Base-by-base conservation (phyloP, 2,329 filamentous ascomycete species). In the Fusarium torreyae region DNA sequence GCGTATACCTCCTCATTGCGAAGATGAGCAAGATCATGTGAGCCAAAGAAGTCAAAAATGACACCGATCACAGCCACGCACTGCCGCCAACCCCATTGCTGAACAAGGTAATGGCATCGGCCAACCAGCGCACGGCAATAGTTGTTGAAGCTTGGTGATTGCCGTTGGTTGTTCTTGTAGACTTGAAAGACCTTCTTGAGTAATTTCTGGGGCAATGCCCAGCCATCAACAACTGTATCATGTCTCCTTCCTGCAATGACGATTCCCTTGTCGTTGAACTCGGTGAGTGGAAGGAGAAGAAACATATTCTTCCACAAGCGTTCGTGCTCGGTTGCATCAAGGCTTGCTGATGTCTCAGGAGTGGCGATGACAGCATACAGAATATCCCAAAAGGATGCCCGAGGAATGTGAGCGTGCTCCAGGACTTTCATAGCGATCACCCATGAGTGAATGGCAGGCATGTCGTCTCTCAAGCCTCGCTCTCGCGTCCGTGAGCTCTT, bases 1-100 rank as follows among this genome's bases (percentile, higher is more conserved):
- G 82, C 82, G 69, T 87, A 87, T 2, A 85, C 86, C 72, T 90
- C 87, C 74, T 92, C 90, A 61, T 91, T 91, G 38, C 88, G 85
- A 42, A 92, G 75, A 75, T 92, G 87, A 4, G 85, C 84, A 13
- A 92, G 82, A 45, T 87, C 84, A 66, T 89, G 87, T 3, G 85
- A 85, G 11, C 88, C 89, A 69, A 91, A 92, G 73, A 91, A 91
- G 76, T 92, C 89, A 66, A 91, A 92, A 4, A 92, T 85, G 3
- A 85, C 81, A 2, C 89, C 88, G 33, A 91, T 80, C 15, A 91
- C 82, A 13, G 83, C 80, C 46, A 85, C 86, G 69, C 85, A 87
- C 63, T 82, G 87, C 38, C 81, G 81, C 90, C 90, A 92, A 6
- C 88, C 88, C 90, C 90, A 92, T 75, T 89, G 85, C 59, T 85